A percentile compares a stretch with the other conserved stretches of the same genome.
These are phyloP conservation scores for Nemania sp. DNA, from an alignment of 2,329 filamentous ascomycete species.

Conservation along the genomic window DNA sequence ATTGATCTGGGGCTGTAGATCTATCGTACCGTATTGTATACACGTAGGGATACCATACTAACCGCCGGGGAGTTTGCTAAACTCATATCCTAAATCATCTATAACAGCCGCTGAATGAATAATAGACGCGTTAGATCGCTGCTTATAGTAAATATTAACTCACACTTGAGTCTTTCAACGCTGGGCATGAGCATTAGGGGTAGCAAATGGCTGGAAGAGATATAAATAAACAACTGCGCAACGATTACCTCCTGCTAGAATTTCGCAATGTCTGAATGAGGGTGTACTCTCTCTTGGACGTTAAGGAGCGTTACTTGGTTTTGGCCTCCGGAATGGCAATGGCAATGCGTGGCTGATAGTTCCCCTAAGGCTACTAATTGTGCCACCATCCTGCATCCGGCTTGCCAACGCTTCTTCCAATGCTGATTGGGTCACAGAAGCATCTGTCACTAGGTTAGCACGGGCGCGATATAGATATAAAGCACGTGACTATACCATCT, in stretches of 20 bases:
- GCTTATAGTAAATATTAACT: neutral
- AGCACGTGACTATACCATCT: constrained; percentile 67
- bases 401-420: constrained; percentile 82
- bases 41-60: constrained; percentile 8
- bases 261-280: neutral
- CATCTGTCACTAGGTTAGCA: constrained; percentile 64
- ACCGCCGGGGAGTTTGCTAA: constrained; percentile 13
- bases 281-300: neutral
- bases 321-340: constrained; percentile 60
- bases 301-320: constrained; percentile 35
- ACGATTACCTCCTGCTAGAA: neutral
- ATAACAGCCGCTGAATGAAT: neutral
- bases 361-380: constrained; percentile 73
- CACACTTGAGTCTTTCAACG: neutral
- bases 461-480: constrained; percentile 17
- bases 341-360: constrained; percentile 73
- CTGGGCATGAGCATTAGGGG: neutral
- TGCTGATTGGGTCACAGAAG: constrained; percentile 83
- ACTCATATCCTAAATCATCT: constrained; percentile 13
- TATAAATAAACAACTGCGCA: neutral
- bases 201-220: neutral
- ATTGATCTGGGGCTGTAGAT: neutral
- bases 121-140: neutral
- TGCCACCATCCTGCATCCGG: constrained; percentile 72
- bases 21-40: neutral